A percentile compares a stretch with the other conserved stretches of the same genome.
These are phyloP conservation scores for Senna siamea DNA, from an alignment of 306 rosid species.

Conservation along the genomic window DNA sequence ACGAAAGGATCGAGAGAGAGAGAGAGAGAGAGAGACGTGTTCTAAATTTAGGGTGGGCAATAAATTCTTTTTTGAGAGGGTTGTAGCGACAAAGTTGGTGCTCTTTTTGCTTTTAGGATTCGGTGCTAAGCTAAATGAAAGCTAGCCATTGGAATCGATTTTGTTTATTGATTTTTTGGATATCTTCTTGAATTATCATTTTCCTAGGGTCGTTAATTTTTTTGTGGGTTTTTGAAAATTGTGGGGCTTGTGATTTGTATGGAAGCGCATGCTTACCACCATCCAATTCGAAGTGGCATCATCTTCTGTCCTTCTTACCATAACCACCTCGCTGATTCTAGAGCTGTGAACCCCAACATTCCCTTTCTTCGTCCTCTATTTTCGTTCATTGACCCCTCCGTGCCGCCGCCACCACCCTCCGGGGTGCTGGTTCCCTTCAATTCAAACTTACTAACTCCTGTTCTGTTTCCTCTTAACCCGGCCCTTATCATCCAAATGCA, in stretches of 20 bases:
- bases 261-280: slow-evolving; percentile 34
- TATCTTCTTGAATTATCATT: not conserved
- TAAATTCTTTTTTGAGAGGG: not conserved
- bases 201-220: slow-evolving; percentile 6
- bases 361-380: slow-evolving; percentile 18
- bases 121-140: not conserved
- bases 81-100: not conserved
- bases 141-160: not conserved
- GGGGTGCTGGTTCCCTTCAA: slow-evolving; percentile 31
- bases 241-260: slow-evolving; percentile 30
- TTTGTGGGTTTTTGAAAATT: slow-evolving; percentile 41
- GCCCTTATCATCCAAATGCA: slow-evolving; percentile 36
- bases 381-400: slow-evolving; percentile 25
- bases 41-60: not conserved
- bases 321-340: not conserved
- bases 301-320: slow-evolving; percentile 16
- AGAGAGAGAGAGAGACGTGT: not conserved
- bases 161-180: not conserved
- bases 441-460: not conserved
- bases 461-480: not conserved
- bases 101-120: slow-evolving; percentile 25
- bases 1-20: too few relatives aligned
- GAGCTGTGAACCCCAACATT: slow-evolving; percentile 12
- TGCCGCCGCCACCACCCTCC: slow-evolving; percentile 9
- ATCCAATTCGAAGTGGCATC: slow-evolving; percentile 32